Base-by-base conservation (phyloP, 2,329 filamentous ascomycete genomes). In the Colletotrichum cuscutae region DNA sequence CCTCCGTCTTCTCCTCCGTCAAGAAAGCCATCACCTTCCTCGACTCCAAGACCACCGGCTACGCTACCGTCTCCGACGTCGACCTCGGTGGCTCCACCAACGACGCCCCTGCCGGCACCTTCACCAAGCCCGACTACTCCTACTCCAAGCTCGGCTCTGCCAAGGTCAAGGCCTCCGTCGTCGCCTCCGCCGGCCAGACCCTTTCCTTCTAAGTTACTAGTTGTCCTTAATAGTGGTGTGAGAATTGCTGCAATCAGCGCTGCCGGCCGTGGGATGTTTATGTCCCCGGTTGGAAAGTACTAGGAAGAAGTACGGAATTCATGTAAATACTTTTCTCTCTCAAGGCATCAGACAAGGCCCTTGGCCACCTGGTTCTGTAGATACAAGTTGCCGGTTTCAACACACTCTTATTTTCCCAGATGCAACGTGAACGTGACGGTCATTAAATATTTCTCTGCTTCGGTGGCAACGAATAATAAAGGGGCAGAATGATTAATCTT, bases 51-150 rank as follows among this genome's bases (percentile, higher is more conserved):
- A 65, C 78, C 57, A 82, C 81, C 15, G 85, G 85, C 62, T 84
- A 81, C 70, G 84, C 82, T 54, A 81, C 82, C 7, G 79, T 81
- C 73, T 80, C 81, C 59, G 85, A 87, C 65, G 84, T 85, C 46
- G 76, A 79, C 72, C 81, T 86, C 22, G 85, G 89, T 58, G 84
- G 80, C 57, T 83, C 81, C 37, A 77, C 77, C 37, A 89, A 89
- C 79, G 79, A 83, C 42, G 90, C 88, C 5, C 84, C 85, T 8
- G 77, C 81, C 64, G 87, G 88, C 30, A 88, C 85, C n/a, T 81
- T 90, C 60, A 86, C 81, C 64, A 82, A 81, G 42, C 90, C 92
- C 78, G 78, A 80, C 53, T 91, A 91, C 81, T 82, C 80, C 42
- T 82, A 87, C 79, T 73, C 72, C 58, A 77, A 79, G n/a, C 79